Evolutionary conservation across 306 rosid species (phyloP).

Genomic region (Geum urbanum): DNA sequence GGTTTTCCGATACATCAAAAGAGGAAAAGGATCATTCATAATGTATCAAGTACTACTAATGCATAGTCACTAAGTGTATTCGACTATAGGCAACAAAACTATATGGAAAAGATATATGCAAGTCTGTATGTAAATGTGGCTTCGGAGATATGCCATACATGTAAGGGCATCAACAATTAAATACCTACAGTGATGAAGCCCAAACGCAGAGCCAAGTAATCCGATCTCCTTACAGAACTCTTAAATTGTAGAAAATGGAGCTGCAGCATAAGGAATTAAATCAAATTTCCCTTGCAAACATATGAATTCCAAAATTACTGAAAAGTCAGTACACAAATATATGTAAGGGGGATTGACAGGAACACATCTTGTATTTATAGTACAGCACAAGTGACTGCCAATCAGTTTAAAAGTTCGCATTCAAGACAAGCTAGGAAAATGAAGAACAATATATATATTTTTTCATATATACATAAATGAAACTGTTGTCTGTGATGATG

Average conservation of each 20-base stretch:
- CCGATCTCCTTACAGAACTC: slow-evolving; percentile 76
- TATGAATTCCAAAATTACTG: neutral
- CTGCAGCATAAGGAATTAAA: slow-evolving; percentile 51
- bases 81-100: too few species aligned
- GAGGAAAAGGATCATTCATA: neutral
- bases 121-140: neutral
- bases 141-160: neutral
- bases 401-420: neutral
- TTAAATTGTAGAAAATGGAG: slow-evolving; percentile 87
- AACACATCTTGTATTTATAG: neutral
- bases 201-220: slow-evolving; percentile 89
- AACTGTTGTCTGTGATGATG: neutral
- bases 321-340: slow-evolving; percentile 6
- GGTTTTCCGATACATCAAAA: neutral
- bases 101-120: too few species aligned
- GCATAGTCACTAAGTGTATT: neutral
- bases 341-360: neutral
- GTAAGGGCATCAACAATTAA: slow-evolving; percentile 15
- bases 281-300: slow-evolving; percentile 9
- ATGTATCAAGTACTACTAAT: neutral
- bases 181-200: slow-evolving; percentile 81
- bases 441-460: neutral
- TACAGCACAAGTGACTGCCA: neutral
- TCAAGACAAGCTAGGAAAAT: neutral
- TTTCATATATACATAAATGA: neutral